phyloP scores from a whole-genome alignment of 371 early-diverging fungal genomes.

The Rhizopus arrhizus region DNA sequence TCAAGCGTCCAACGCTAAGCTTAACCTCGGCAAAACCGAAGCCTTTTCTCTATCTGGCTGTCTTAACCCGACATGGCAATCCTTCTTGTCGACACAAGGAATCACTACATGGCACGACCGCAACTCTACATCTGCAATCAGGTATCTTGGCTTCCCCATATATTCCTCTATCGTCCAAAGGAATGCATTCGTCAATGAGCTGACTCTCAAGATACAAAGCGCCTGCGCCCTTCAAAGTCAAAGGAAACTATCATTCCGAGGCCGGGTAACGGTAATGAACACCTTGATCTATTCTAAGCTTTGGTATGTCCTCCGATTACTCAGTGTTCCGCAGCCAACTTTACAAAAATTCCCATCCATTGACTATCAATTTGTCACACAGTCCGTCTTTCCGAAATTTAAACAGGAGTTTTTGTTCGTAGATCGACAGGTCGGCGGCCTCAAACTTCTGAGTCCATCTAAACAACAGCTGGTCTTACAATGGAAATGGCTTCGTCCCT shows the following conservation, averaged over 20 bases:
- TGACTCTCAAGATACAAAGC: background rate
- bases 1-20: constrained; percentile 8
- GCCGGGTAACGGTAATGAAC: constrained; percentile 22
- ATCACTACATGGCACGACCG: constrained; percentile 14
- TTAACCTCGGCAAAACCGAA: constrained; percentile 15
- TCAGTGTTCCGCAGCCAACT: too few relatives aligned
- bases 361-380: too few relatives aligned
- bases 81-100: background rate
- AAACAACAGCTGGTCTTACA: too few relatives aligned
- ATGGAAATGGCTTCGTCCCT: too few relatives aligned
- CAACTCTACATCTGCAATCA: background rate
- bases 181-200: background rate
- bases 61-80: background rate
- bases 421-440: too few relatives aligned
- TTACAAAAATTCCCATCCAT: too few relatives aligned
- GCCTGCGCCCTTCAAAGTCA: constrained; percentile 7
- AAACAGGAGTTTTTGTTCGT: too few relatives aligned
- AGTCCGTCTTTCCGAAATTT: too few relatives aligned
- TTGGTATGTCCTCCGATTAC: constrained; percentile 22
- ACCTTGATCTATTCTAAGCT: constrained; percentile 11
- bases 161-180: constrained; percentile 4
- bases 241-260: constrained; percentile 17
- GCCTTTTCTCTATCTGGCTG: too few relatives aligned
- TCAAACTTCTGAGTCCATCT: too few relatives aligned
- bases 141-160: constrained; percentile 22